Conservation (phyloP, 2,329 filamentous ascomycete genomes). For the Xylariaceae sp. region DNA sequence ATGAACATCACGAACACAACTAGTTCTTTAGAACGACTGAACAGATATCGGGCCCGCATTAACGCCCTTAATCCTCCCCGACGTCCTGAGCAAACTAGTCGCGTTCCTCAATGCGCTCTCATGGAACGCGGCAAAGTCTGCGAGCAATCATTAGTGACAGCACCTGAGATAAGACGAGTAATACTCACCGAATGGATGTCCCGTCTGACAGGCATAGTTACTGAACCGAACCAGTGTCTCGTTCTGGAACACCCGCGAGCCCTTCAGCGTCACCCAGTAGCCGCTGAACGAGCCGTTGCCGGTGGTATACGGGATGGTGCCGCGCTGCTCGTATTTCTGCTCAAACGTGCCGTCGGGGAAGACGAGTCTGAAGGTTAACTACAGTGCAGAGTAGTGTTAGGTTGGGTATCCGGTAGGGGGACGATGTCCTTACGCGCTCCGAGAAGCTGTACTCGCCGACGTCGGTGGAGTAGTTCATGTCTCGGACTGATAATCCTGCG, state of each 20-base stretch:
- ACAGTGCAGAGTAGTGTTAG: too few species aligned
- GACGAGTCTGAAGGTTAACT: constrained; percentile 5
- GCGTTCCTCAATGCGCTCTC: constrained; percentile 8
- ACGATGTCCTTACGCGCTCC: constrained; percentile 7
- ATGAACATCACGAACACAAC: not conserved
- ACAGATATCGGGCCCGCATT: constrained; percentile 8
- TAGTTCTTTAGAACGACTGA: constrained; percentile 6
- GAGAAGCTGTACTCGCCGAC: constrained; percentile 7
- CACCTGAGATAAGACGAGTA: not conserved
- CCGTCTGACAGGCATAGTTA: constrained; percentile 16
- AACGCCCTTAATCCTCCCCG: constrained; percentile 1
- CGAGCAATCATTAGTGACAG: too few species aligned
- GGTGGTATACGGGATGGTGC: constrained; percentile 3
- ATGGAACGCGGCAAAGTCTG: constrained; percentile 9
- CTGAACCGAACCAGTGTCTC: constrained; percentile 10
- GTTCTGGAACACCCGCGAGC: constrained; percentile 13
- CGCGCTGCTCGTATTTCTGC: constrained; percentile 15
- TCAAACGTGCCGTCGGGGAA: constrained; percentile 17
- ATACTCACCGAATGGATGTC: constrained; percentile 13
- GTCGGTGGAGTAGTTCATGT: constrained; percentile 1
- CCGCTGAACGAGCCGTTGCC: constrained; percentile 17
- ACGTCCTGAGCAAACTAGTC: constrained; percentile 5
- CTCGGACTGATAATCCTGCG: constrained; percentile 9
- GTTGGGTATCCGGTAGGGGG: not conserved
- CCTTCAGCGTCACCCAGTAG: constrained; percentile 13